These are phyloP conservation scores for Salix viminalis DNA, from an alignment of 345 rosid species.

Conservation along the genomic window DNA sequence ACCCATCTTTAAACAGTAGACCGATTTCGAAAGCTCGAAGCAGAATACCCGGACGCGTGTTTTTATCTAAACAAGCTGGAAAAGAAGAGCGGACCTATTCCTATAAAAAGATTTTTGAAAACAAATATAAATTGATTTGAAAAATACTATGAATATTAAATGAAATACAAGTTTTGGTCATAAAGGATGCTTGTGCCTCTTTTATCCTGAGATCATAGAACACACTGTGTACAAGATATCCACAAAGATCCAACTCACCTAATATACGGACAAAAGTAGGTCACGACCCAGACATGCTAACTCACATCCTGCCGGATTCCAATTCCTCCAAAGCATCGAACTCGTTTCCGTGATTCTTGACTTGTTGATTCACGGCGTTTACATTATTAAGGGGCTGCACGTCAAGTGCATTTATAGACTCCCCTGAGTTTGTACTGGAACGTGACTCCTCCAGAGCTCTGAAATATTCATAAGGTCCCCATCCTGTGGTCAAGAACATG, in stretches of 20 bases:
- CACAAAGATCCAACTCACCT: background rate
- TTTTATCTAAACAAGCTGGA: no score
- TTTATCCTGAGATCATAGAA: background rate
- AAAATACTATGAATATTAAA: no score
- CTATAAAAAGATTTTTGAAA: no score
- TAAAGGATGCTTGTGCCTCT: no score
- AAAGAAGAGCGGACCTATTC: no score
- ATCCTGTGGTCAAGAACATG: slow-evolving; percentile 30
- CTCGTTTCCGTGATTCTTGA: background rate
- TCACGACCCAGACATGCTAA: background rate
- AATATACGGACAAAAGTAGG: background rate
- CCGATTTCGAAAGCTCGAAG: background rate
- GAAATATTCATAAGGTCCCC: slow-evolving; percentile 69
- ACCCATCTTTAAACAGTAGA: no score
- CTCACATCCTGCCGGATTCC: slow-evolving; percentile 30
- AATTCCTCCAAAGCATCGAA: slow-evolving; percentile 19
- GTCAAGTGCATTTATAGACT: slow-evolving; percentile 10
- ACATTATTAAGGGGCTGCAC: slow-evolving; percentile 10
- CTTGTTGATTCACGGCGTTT: background rate
- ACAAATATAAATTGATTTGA: no score
- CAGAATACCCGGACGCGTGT: background rate
- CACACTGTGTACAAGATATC: background rate
- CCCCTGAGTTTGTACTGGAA: slow-evolving; percentile 7
- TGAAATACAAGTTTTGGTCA: no score
- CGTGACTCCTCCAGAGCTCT: slow-evolving; percentile 47